Evolutionary conservation across 192 early-diverging fungal genomes (phyloP).

Genomic region (Phycomyces nitens): DNA sequence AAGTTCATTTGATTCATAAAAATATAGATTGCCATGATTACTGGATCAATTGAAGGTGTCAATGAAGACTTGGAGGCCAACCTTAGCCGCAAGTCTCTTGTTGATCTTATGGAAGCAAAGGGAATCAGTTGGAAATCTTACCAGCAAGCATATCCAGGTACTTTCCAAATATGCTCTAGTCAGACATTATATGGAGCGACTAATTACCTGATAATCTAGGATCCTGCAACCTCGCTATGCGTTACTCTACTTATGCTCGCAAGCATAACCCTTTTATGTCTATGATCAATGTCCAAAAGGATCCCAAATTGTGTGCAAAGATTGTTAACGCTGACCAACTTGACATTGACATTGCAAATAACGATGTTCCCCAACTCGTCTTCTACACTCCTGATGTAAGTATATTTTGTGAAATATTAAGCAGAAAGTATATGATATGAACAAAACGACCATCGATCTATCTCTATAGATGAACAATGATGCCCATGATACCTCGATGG

Average conservation of each 20-base stretch:
- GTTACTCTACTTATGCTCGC: slow-evolving; percentile 29
- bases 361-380: slow-evolving; percentile 50
- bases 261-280: slow-evolving; percentile 77
- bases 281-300: slow-evolving; percentile 47
- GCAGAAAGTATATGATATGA: not conserved
- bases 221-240: slow-evolving; percentile 9
- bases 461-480: slow-evolving; percentile 48
- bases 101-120: slow-evolving; percentile 55
- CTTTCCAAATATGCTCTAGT: no score
- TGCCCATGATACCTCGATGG: slow-evolving; percentile 48
- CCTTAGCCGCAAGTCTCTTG: slow-evolving; percentile 35
- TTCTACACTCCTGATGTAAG: slow-evolving; percentile 46
- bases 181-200: no score
- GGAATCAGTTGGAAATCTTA: slow-evolving; percentile 57
- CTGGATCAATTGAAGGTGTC: slow-evolving; percentile 36
- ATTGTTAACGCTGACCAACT: slow-evolving; percentile 58
- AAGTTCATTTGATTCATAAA: not conserved
- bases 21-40: slow-evolving; percentile 31
- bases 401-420: not conserved
- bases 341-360: slow-evolving; percentile 46
- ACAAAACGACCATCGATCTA: not conserved
- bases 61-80: slow-evolving; percentile 38
- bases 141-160: slow-evolving; percentile 51
- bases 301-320: slow-evolving; percentile 59
- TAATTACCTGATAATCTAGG: not conserved